Evolutionary conservation across 768 basidiomycete species (phyloP), one percentile per base, ranked within the genome.

Genomic region (Leccinellum rugosiceps): DNA sequence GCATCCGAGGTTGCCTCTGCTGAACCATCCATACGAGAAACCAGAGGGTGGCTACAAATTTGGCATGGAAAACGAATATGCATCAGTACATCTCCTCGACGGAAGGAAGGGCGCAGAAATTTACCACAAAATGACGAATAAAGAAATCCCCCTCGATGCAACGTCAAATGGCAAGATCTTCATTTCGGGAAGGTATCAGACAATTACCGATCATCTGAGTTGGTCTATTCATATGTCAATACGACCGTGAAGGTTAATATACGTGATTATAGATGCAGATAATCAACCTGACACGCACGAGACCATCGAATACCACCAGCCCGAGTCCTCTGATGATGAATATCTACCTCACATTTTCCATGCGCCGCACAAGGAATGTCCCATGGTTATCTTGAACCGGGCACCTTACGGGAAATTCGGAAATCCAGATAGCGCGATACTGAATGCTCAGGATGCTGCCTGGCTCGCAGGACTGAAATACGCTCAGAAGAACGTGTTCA

Each of bases 331-430:
- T 30, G 63, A 68, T n/a, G 78, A 80, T 53, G 83, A 83, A 53
- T 85, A 86, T 70, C 70, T 75, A 17, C 88, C 87, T 14, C 84
- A 87, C 62, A 75, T 85, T 52, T 67, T 87, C 4, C 86, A 88
- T 57, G 71, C 74, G 17, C 73, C 77, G n/a, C 84, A 86, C 57
- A 71, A 73, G 15, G 80, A 80, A 38, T 78, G 83, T 63, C 87
- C 86, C 3, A 87, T 89, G 52, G 86, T 79, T 4, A 75, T 89
- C 73, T 80, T 85, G 55, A 86, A 83, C 69, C 80, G 87, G 41
- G 76, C 77, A 48, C 86, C 85, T 0, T 79, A 80, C 60, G 87
- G 84, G 53, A 78, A 76, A 50, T 77, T 80, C 11, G 78, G 78
- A n/a, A 78, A 77, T 64, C 63, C 65, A 2, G 65, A 62, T 4